A percentile compares a stretch with the other conserved stretches of the same genome.
phyloP scores from a whole-genome alignment of 2,329 filamentous ascomycete species.

The Pleomassaria siparia region DNA sequence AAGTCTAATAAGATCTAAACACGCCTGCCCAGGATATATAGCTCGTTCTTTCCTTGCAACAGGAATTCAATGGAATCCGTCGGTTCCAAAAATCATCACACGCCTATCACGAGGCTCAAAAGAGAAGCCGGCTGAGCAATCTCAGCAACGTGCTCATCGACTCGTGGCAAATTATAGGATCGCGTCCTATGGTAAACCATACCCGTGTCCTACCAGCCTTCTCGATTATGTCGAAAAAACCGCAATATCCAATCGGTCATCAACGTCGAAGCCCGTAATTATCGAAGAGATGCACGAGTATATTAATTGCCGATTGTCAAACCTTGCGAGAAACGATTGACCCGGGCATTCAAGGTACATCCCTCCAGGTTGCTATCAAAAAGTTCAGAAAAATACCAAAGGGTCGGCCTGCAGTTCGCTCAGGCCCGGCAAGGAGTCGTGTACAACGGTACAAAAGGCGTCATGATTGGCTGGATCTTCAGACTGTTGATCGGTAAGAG shows the following conservation, averaged over 20 bases:
- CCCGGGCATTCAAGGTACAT: constrained; percentile 5
- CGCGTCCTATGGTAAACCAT: background rate
- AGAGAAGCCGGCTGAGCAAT: background rate
- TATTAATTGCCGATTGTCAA: background rate
- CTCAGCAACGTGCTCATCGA: background rate
- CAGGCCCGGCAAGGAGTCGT: constrained; percentile 40
- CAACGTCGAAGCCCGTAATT: constrained; percentile 1
- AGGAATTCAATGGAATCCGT: too few species aligned
- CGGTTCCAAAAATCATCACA: too few species aligned
- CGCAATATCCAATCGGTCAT: background rate
- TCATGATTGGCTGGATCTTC: constrained; percentile 39
- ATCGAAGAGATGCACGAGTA: constrained; percentile 2
- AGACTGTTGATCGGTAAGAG: constrained; percentile 39
- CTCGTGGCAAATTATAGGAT: background rate
- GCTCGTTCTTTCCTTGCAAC: background rate
- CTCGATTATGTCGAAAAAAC: background rate
- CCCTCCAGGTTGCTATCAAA: constrained; percentile 2
- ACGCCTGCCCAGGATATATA: constrained; percentile 1
- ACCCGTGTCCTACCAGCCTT: background rate
- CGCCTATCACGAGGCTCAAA: background rate
- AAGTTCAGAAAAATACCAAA: constrained; percentile 35
- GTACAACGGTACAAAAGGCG: constrained; percentile 42
- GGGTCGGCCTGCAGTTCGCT: constrained; percentile 42
- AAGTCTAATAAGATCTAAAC: background rate
- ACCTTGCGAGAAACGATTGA: background rate